Base-by-base conservation (phyloP, 2,329 filamentous ascomycete genomes). In the Aureobasidium sp. region DNA sequence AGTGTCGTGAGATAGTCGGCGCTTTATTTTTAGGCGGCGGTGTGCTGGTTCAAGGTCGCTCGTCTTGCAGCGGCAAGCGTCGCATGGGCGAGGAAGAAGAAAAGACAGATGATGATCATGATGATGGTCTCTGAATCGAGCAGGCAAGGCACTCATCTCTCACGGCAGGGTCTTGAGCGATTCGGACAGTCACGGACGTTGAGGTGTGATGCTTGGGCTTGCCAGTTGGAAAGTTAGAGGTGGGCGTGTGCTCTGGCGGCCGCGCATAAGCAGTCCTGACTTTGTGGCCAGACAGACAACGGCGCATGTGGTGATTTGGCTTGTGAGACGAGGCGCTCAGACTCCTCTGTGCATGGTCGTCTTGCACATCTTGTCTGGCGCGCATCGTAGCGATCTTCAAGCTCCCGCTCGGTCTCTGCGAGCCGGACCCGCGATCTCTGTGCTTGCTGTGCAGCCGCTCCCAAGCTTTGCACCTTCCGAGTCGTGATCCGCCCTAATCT, bases 401-500 rank as follows among this genome's bases (percentile, higher is more conserved):
- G 57, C 57, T 60, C 57, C 57, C 57, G 57, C 57, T 60, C 57
- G 57, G 57, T 60, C 34, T 22, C 57, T 60, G 25, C 57, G 57
- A 49, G 57, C 57, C 57, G 57, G 57, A 45, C 57, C 57, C 55
- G 55, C 55, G 55, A 58, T 58, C 55, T 47, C 36, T 60, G 34
- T 42, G 57, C 44, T 60, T 45, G 44, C 45, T 60, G 44, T 60
- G 57, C 57, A 60, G 39, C 41, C 41, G 53, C 53, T 57, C 53
- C 53, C 53, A 57, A 57, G 57, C 57, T 60, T 42, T 60, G 57
- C 57, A 36, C 57, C 49, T 59, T 60, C 44, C 57, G 57, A 60
- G 57, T 60, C 57, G 57, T 60, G 57, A 49, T 60, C 41, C 49
- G 44, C 51, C 51, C 61, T 56, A 62, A 55, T 55, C 61, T 56